These are phyloP conservation scores for Annona cherimola DNA, from an alignment of 164 flowering plant species.

Conservation along the genomic window DNA sequence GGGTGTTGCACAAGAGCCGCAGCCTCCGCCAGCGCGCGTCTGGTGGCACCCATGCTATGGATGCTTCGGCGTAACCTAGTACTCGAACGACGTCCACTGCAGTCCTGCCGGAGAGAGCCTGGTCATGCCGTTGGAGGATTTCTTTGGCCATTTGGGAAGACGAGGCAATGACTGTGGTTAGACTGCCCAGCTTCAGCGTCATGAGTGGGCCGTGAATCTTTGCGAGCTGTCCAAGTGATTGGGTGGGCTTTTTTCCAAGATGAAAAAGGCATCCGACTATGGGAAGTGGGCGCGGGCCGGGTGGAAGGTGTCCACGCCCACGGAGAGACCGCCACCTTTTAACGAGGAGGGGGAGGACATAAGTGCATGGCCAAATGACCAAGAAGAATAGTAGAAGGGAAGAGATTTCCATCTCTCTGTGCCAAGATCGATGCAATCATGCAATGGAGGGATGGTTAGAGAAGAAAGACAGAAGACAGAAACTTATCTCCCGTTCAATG, in stretches of 20 bases:
- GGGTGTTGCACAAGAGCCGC: slow-evolving; percentile 5
- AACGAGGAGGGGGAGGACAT: not conserved
- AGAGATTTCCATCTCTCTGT: slow-evolving; percentile 1
- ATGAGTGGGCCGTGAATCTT: slow-evolving; percentile 22
- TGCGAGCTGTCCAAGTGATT: slow-evolving; percentile 16
- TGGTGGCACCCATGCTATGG: slow-evolving; percentile 19
- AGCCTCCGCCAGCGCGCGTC: slow-evolving; percentile 15
- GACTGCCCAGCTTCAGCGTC: slow-evolving; percentile 14
- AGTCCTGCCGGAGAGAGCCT: slow-evolving; percentile 16
- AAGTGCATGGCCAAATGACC: not conserved
- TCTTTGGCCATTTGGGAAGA: slow-evolving; percentile 20
- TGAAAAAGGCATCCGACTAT: slow-evolving; percentile 22
- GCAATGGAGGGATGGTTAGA: too few species aligned
- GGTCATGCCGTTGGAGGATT: slow-evolving; percentile 22
- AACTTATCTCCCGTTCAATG: too few species aligned
- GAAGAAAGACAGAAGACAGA: too few species aligned
- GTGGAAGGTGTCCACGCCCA: slow-evolving; percentile 11
- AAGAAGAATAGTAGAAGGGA: not conserved
- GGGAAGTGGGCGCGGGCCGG: slow-evolving; percentile 27
- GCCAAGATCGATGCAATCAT: not conserved
- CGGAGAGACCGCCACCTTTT: not conserved
- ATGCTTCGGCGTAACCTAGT: slow-evolving; percentile 6
- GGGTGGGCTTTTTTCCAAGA: slow-evolving; percentile 16
- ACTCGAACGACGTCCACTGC: slow-evolving; percentile 15
- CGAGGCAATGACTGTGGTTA: slow-evolving; percentile 15